Evolutionary conservation across 306 rosid species (phyloP), one percentile per base, ranked within the genome.

Genomic region (Aeschynomene evenia): DNA sequence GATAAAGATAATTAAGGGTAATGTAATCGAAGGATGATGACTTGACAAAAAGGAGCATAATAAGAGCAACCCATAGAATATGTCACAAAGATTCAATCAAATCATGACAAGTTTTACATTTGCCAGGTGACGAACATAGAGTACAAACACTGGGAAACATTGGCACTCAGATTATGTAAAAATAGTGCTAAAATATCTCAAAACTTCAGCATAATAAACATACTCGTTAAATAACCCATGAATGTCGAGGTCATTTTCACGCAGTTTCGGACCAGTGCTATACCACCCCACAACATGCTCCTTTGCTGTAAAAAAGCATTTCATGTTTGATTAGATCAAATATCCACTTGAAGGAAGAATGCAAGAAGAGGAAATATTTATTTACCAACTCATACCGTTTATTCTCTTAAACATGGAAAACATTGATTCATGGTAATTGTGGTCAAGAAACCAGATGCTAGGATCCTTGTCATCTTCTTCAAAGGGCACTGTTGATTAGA

Each of bases 361-460:
- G 43, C 7, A 2, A 50, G 23, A 20, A 46, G 34, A 22, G 2
- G 28, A 13, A 68, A 43, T 18, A 1, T 20, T 46, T 18, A 1
- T 20, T 46, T 15, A 65, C 55, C 11, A 62, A 76, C 51, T 23
- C 46, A 34, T 83, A 92, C 98, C 98, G 65, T 92, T 92, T 56
- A 92, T 92, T 73, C 98, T 89, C 86, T 92, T 92, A 79, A 92
- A 92, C 98, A 92, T 92, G 9, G 98, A 92, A 74, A 84, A 89
- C 96, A 92, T 89, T 0, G 95, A 73, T 48, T 92, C 98, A 1
- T 92, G 96, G 72, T 92, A 92, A 69, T 92, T 89, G 82, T 89
- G 98, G 66, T 92, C 98, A 53, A 89, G 92, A 82, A 89, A 92
- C 96, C 98, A 92, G 60, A 92, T 92, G 79, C 92, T 87, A 0